Conservation (phyloP, 106 monocot genomes). For the Acanthochlamys bracteata region DNA sequence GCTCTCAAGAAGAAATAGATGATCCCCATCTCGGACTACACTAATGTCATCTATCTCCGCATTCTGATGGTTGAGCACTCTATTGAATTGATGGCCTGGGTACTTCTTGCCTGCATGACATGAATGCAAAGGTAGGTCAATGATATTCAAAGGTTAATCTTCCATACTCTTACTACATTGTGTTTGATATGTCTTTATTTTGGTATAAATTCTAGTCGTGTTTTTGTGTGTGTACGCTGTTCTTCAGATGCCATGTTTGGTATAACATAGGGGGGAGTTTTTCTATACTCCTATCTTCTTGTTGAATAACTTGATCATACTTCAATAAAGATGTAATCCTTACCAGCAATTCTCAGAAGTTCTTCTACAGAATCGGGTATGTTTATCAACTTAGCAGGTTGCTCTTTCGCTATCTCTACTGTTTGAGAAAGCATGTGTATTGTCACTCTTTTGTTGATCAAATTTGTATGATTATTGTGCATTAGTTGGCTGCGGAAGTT, state of each 20-base stretch:
- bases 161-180: background rate
- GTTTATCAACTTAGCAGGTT: slow-evolving; percentile 40
- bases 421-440: slow-evolving; percentile 21
- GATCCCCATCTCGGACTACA: slow-evolving; percentile 43
- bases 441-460: slow-evolving; percentile 31
- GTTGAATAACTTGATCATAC: background rate
- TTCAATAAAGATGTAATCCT: slow-evolving; percentile 7
- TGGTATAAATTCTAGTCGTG: too few species aligned
- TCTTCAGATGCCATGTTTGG: background rate
- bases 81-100: slow-evolving; percentile 19
- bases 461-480: background rate
- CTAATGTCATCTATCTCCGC: slow-evolving; percentile 52
- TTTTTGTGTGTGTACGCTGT: too few species aligned
- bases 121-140: background rate
- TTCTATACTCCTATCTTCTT: background rate
- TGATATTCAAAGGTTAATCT: background rate
- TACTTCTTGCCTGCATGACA: slow-evolving; percentile 40
- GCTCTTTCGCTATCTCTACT: slow-evolving; percentile 6
- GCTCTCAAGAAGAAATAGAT: slow-evolving; percentile 31
- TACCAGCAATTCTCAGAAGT: slow-evolving; percentile 38
- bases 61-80: slow-evolving; percentile 33
- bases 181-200: too few species aligned
- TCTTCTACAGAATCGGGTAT: slow-evolving; percentile 50
- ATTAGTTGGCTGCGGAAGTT: slow-evolving; percentile 1
- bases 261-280: background rate